Percentiles rank a stretch among this genome's conserved stretches.
Evolutionary conservation across 2,329 filamentous ascomycete species (phyloP).

Genomic region (Beauveria caledonica): DNA sequence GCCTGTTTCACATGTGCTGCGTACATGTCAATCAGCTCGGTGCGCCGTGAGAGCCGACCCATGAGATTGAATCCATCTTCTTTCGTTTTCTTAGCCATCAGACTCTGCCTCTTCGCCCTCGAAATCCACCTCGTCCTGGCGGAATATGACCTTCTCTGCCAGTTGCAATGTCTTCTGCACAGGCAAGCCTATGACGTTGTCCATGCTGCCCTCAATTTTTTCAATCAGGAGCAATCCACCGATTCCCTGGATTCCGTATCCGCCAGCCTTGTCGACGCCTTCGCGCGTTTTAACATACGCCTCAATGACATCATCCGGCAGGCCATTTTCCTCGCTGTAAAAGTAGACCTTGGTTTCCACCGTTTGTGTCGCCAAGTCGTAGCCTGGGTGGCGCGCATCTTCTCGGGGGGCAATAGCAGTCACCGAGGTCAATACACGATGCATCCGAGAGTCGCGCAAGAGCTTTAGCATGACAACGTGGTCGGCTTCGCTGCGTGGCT

Average conservation of each 20-base stretch:
- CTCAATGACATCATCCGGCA: conserved; percentile 72
- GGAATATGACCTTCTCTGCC: conserved; percentile 81
- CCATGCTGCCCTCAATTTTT: conserved; percentile 78
- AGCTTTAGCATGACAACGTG: conserved; percentile 78
- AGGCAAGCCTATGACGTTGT: conserved; percentile 91
- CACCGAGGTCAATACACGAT: conserved; percentile 81
- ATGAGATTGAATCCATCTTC: background rate
- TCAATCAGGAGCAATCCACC: conserved; percentile 83
- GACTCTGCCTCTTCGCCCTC: conserved; percentile 39
- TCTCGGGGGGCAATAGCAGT: conserved; percentile 75
- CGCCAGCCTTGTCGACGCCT: conserved; percentile 91
- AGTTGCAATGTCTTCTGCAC: conserved; percentile 68
- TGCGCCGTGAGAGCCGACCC: background rate
- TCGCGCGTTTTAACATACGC: conserved; percentile 76
- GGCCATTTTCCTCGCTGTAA: conserved; percentile 50
- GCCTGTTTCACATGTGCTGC: background rate
- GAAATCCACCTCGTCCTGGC: conserved; percentile 57
- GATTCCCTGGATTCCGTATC: conserved; percentile 87
- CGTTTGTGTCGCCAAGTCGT: conserved; percentile 69
- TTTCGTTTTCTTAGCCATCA: conserved; percentile 15
- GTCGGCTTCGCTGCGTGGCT: conserved; percentile 72
- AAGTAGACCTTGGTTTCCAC: conserved; percentile 93
- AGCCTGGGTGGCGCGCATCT: conserved; percentile 76
- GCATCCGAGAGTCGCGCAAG: conserved; percentile 66
- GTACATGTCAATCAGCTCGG: background rate